Evolutionary conservation across 1,139 yeast genomes (phyloP).

Genomic region (Candida pseudocylindracea): DNA sequence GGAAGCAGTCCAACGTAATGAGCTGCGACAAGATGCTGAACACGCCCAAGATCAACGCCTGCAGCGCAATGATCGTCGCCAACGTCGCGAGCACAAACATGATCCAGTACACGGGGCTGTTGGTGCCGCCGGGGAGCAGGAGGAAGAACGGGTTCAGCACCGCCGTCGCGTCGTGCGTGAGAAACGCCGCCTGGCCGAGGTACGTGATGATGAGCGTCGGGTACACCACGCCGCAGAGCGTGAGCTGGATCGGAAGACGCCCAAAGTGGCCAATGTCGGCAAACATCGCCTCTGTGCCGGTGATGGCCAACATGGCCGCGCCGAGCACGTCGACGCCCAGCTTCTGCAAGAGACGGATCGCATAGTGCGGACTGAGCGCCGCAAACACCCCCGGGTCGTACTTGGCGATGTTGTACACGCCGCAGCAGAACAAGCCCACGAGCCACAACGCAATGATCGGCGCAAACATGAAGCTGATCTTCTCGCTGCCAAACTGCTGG

Average conservation of each 20-base stretch:
- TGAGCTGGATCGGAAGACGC: constrained; percentile 20
- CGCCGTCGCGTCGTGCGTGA: constrained; percentile 17
- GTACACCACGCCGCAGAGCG: constrained; percentile 18
- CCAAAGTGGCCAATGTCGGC: constrained; percentile 40
- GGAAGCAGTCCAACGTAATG: constrained; percentile 29
- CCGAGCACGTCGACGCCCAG: constrained; percentile 22
- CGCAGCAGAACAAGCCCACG: constrained; percentile 18
- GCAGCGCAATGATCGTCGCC: constrained; percentile 35
- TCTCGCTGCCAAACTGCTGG: constrained; percentile 24
- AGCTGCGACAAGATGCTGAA: constrained; percentile 28
- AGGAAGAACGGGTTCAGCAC: constrained; percentile 20
- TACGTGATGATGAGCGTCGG: constrained; percentile 27
- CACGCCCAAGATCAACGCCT: constrained; percentile 33
- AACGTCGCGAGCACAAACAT: constrained; percentile 29
- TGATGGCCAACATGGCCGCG: constrained; percentile 29
- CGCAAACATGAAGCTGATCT: constrained; percentile 20
- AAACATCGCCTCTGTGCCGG: constrained; percentile 44
- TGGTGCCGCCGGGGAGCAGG: constrained; percentile 27
- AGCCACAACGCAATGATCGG: constrained; percentile 33
- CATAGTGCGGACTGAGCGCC: constrained; percentile 28
- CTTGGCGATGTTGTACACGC: constrained; percentile 18
- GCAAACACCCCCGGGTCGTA: constrained; percentile 19
- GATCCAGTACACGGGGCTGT: constrained; percentile 23
- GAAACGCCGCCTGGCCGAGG: constrained; percentile 34
- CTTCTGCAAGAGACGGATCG: constrained; percentile 15